Conservation (phyloP, 139 green algal genomes). For the Tetradesmus lagerheimii region DNA sequence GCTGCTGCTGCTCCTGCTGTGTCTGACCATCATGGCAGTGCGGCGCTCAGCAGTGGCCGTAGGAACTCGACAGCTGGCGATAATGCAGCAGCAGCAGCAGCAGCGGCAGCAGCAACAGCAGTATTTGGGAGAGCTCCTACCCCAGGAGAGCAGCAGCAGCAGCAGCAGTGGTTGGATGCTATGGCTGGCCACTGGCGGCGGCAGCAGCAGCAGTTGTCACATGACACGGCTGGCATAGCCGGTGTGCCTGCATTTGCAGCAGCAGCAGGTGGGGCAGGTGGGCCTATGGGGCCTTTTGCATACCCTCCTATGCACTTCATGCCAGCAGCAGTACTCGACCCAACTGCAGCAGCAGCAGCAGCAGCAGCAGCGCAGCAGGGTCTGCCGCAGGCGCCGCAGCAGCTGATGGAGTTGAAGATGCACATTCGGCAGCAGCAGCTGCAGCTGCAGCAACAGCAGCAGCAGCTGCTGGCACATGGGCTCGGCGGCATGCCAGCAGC, state of each 20-base stretch:
- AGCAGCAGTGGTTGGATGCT: not conserved
- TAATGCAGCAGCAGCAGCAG: not conserved
- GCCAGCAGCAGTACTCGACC: not conserved
- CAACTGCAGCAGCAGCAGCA: conserved; percentile 15
- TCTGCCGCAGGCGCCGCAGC: not conserved
- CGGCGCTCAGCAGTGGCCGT: not conserved
- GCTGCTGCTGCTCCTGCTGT: not conserved
- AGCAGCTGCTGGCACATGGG: not conserved
- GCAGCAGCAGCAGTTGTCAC: conserved; percentile 10
- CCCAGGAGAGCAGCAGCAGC: not conserved
- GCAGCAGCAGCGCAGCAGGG: not conserved
- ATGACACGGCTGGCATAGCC: not conserved
- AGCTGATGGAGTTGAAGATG: not conserved
- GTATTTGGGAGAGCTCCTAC: not conserved
- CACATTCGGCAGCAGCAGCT: not conserved
- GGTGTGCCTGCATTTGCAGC: not conserved
- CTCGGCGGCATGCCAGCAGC: not conserved
- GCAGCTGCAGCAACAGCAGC: conserved; percentile 15
- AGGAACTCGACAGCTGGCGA: not conserved
- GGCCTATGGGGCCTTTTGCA: not conserved
- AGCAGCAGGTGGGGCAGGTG: not conserved
- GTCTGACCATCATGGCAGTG: not conserved
- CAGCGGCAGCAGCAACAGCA: too few relatives aligned
- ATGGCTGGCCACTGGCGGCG: conserved; percentile 3
- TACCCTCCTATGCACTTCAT: not conserved